These are phyloP conservation scores for Solanum piurae DNA, from an alignment of 257 asterid species.

Conservation along the genomic window DNA sequence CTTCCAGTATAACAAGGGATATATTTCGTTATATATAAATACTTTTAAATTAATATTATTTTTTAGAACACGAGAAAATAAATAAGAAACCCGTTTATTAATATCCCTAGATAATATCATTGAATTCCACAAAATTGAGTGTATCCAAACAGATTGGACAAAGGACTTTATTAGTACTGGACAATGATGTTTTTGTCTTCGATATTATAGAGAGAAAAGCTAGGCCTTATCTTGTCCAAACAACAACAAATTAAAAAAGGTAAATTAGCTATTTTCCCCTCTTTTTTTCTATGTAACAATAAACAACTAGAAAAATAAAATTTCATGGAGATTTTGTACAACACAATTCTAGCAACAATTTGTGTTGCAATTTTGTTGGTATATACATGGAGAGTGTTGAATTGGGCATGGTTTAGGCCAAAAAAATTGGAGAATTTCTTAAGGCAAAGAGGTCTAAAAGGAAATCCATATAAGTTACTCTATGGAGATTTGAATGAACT, in stretches of 20 bases:
- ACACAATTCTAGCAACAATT: not conserved
- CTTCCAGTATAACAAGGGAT: not conserved
- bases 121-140: not conserved
- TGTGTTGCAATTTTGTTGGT: conserved; percentile 1
- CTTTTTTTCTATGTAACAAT: not conserved
- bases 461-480: conserved; percentile 20
- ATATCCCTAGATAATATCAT: not conserved
- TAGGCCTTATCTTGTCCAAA: not conserved
- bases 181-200: not conserved
- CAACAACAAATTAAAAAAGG: not conserved
- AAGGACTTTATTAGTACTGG: not conserved
- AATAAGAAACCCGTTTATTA: too few relatives aligned
- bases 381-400: conserved; percentile 15
- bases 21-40: too few relatives aligned
- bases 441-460: conserved; percentile 24
- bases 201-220: not conserved
- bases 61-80: too few relatives aligned
- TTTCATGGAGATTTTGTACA: conserved; percentile 14
- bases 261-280: not conserved
- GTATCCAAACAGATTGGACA: not conserved
- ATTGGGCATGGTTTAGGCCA: conserved; percentile 30
- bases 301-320: not conserved
- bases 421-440: conserved; percentile 19
- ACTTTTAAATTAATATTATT: too few relatives aligned
- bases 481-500: conserved; percentile 29